Percentiles rank a stretch among this genome's conserved stretches.
Conservation (phyloP, 2,329 filamentous ascomycete genomes). For the Fusarium xyrophilum region DNA sequence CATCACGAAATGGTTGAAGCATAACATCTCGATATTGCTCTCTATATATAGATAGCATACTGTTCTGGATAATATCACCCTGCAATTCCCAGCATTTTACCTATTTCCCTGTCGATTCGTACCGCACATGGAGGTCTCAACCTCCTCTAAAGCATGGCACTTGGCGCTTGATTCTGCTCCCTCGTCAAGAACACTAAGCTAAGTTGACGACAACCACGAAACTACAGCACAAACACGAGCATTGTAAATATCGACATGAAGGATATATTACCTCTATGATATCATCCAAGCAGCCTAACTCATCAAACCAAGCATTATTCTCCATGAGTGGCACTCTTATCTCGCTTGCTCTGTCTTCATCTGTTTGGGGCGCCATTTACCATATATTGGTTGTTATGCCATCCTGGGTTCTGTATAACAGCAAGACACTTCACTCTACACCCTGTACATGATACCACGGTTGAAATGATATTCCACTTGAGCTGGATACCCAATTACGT, state of each 20-base stretch:
- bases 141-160: neutral
- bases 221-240: fast-evolving
- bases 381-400: neutral
- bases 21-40: neutral
- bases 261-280: fast-evolving
- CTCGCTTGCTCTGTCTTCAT: no score
- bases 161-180: fast-evolving
- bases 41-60: neutral
- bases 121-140: fast-evolving
- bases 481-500: fast-evolving
- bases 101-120: neutral
- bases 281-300: fast-evolving
- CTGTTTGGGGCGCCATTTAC: neutral
- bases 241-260: fast-evolving
- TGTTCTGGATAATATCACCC: fast-evolving
- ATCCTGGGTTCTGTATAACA: neutral
- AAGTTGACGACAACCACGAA: no score
- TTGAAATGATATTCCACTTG: fast-evolving
- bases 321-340: neutral
- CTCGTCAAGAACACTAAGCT: fast-evolving
- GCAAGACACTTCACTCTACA: neutral
- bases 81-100: neutral
- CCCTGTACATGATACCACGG: neutral
- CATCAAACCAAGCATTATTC: neutral
- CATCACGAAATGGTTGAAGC: neutral